A percentile compares a stretch with the other conserved stretches of the same genome.
These are phyloP conservation scores for Truncatella angustata DNA, from an alignment of 2,329 filamentous ascomycete species.

Conservation along the genomic window DNA sequence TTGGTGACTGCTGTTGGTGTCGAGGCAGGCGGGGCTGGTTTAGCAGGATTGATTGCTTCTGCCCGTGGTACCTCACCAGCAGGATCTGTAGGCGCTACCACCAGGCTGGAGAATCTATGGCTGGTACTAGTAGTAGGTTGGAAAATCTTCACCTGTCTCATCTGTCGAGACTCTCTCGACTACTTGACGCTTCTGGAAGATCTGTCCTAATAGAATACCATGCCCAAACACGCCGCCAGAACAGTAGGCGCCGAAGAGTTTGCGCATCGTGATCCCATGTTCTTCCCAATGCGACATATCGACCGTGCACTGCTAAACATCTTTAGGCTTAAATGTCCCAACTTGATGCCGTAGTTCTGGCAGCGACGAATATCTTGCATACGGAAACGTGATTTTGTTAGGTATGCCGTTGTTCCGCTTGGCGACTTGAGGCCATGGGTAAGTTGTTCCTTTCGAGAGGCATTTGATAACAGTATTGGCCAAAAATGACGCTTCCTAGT, in stretches of 20 bases:
- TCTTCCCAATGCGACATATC: constrained; percentile 60
- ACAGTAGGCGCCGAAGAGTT: constrained; percentile 71
- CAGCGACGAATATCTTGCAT: constrained; percentile 87
- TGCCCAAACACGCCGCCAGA: constrained; percentile 59
- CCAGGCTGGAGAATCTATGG: too few species aligned
- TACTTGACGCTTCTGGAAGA: too few species aligned
- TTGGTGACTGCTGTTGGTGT: too few species aligned
- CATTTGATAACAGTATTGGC: constrained; percentile 18
- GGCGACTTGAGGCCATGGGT: constrained; percentile 5
- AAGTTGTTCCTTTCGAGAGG: not conserved
- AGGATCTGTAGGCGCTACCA: too few species aligned
- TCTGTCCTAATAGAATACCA: too few species aligned
- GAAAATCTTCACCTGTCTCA: too few species aligned
- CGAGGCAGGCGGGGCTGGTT: too few species aligned
- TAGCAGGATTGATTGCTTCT: too few species aligned
- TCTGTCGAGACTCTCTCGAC: too few species aligned
- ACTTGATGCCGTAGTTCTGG: constrained; percentile 73
- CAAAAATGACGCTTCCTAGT: constrained; percentile 21
- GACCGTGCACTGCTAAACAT: constrained; percentile 82
- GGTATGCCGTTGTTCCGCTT: constrained; percentile 30
- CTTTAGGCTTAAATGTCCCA: constrained; percentile 64
- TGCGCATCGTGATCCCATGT: constrained; percentile 60
- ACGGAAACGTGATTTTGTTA: constrained; percentile 65
- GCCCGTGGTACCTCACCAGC: too few species aligned
- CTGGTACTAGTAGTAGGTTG: too few species aligned